Base-by-base conservation (phyloP, 2,329 filamentous ascomycete species). In the Arthrobotrys conoides region DNA sequence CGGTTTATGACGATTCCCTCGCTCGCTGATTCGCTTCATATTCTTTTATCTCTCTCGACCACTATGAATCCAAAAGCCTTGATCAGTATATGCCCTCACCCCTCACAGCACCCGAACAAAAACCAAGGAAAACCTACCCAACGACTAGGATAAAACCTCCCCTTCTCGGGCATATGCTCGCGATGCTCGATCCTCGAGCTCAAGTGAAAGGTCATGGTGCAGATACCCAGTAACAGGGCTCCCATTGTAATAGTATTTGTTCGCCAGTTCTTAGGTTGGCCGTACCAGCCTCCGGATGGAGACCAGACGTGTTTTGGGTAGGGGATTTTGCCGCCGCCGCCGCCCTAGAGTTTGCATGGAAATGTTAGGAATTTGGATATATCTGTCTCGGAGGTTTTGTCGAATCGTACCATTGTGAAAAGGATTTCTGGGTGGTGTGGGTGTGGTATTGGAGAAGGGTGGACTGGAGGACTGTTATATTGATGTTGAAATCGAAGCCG, bases 281-380 rank as follows among this genome's bases (percentile, higher is more conserved):
- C 87, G 86, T 99, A 99, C 96, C 96, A 99, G 86, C 96, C 96
- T 89, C 96, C 96, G 81, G 95, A 88, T 80, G 96, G 96, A 84
- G 96, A 98, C 96, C 96, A 99, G 89, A 99, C 93, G 88, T 99
- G 95, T 89, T 97, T 97, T 85, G 94, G 94, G 87, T 97, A 97
- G 84, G 90, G 89, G 82, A 92, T 88, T 86, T 92, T 92, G 86
- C 89, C 91, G 87, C 94, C 93, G 87, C 94, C 93, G 87, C 92
- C 92, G 80, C 82, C 81, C 24, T 75, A 48, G 33, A 41, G 12
- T 16, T 38, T 68, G 27, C 71, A 71, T 69, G 71, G 18, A 67
- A 12, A 20, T 44, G 44, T 66, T 49, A 78, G 61, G n/a, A 44
- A 46, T n/a, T 5, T 1, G n/a, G 8, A 14, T 12, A 30, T 12